Percentiles rank a stretch among this genome's conserved stretches.
Conservation (phyloP, 208 protist species). For the Borovskyia barvae region DNA sequence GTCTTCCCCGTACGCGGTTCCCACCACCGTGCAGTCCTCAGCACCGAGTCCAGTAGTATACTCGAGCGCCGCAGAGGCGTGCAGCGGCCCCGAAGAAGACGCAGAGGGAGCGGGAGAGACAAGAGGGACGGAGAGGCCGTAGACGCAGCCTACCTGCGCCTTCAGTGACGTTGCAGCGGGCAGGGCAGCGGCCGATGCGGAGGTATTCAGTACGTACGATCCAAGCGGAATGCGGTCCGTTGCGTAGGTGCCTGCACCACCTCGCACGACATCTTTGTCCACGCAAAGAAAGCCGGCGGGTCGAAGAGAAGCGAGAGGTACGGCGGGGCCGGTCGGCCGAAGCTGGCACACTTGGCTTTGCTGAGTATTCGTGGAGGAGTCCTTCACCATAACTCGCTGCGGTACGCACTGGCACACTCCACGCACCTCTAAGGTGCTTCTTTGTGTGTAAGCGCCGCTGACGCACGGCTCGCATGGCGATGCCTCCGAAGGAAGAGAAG, state of each 20-base stretch:
- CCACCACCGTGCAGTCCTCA: constrained; percentile 14
- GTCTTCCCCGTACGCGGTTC: neutral
- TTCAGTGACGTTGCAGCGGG: constrained; percentile 2
- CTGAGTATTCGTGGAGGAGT: neutral
- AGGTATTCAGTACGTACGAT: constrained; percentile 6
- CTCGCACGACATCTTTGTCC: neutral
- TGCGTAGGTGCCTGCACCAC: neutral
- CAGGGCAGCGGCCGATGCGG: neutral
- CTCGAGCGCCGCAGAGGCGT: constrained; percentile 7
- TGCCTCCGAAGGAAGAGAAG: neutral
- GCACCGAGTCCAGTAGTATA: constrained; percentile 22
- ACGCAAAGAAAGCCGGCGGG: neutral
- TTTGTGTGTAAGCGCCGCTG: constrained; percentile 8
- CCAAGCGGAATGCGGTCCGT: constrained; percentile 5
- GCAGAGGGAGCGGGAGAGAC: neutral
- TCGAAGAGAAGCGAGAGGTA: neutral
- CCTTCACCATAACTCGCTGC: neutral
- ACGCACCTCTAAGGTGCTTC: too few relatives aligned
- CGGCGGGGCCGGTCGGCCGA: neutral
- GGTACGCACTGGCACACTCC: constrained; percentile 20
- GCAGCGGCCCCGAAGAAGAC: neutral
- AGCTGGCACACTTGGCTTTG: neutral
- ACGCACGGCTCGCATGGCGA: constrained; percentile 2
- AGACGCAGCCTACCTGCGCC: constrained; percentile 1
- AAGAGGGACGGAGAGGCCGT: constrained; percentile 8